These are phyloP conservation scores for Gossypium longicalyx DNA, from an alignment of 345 rosid genomes.

Conservation along the genomic window DNA sequence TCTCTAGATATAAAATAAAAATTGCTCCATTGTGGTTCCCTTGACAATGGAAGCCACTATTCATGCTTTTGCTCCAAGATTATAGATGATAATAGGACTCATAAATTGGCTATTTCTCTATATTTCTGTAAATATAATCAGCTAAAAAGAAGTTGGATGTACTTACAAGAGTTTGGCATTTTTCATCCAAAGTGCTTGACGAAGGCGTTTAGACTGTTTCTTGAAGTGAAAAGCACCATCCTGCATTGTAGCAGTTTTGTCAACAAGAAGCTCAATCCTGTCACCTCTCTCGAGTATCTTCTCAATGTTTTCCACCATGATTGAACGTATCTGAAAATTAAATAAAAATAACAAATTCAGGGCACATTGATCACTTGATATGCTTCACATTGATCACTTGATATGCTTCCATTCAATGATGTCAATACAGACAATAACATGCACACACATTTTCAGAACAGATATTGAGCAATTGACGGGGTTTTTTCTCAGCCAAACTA, in stretches of 20 bases:
- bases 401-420: neutral
- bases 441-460: neutral
- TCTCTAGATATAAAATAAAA: neutral
- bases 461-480: neutral
- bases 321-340: slow-evolving; percentile 66
- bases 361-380: neutral
- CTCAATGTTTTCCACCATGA: slow-evolving; percentile 96
- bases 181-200: slow-evolving; percentile 94
- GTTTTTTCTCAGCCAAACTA: neutral
- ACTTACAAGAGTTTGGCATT: slow-evolving; percentile 90
- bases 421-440: neutral
- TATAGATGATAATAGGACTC: neutral
- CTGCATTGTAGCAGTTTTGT: slow-evolving; percentile 94
- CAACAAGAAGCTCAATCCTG: slow-evolving; percentile 90
- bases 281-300: slow-evolving; percentile 97
- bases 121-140: too few relatives aligned
- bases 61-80: neutral
- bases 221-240: slow-evolving; percentile 84
- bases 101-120: neutral
- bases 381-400: neutral
- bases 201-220: slow-evolving; percentile 93
- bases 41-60: too few relatives aligned
- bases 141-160: neutral
- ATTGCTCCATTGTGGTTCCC: too few relatives aligned
- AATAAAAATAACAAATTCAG: neutral